These are phyloP conservation scores for Ambrosia hybrid DNA, from an alignment of 140 eudicot genomes.

Conservation along the genomic window DNA sequence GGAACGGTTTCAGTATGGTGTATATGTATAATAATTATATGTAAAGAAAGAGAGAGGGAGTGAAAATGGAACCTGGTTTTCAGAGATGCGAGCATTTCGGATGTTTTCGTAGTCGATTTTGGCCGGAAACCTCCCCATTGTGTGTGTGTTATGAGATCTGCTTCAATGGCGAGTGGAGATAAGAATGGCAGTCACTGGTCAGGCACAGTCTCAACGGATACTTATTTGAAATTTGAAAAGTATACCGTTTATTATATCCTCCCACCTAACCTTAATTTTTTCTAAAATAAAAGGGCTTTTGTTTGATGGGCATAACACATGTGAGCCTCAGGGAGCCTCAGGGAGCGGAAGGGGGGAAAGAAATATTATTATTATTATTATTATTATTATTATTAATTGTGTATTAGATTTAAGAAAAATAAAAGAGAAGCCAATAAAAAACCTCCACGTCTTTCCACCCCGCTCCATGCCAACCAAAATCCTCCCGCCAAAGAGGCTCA, in stretches of 20 bases:
- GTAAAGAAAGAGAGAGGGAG: neutral
- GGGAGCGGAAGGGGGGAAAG: too few relatives aligned
- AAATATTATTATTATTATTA: too few relatives aligned
- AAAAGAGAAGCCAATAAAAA: too few relatives aligned
- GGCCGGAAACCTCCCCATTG: slow-evolving; percentile 60
- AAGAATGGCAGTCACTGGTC: neutral
- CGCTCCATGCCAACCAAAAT: too few relatives aligned
- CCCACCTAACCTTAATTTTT: too few relatives aligned
- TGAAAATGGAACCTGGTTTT: slow-evolving; percentile 58
- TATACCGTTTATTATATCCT: neutral
- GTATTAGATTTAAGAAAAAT: too few relatives aligned
- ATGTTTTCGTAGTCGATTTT: slow-evolving; percentile 55
- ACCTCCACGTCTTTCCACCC: too few relatives aligned
- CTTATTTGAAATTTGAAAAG: slow-evolving; percentile 9
- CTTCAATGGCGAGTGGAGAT: slow-evolving; percentile 21
- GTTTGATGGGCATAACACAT: too few relatives aligned
- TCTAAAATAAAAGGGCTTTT: too few relatives aligned
- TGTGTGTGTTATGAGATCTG: slow-evolving; percentile 14
- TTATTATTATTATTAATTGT: too few relatives aligned
- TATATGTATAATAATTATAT: neutral
- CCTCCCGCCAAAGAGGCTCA: too few relatives aligned
- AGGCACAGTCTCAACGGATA: slow-evolving; percentile 22
- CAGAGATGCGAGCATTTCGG: slow-evolving; percentile 60
- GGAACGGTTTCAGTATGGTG: neutral
- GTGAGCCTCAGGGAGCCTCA: too few relatives aligned